phyloP scores from a whole-genome alignment of 169 alveolate genomes.

The Theileria annulata region DNA sequence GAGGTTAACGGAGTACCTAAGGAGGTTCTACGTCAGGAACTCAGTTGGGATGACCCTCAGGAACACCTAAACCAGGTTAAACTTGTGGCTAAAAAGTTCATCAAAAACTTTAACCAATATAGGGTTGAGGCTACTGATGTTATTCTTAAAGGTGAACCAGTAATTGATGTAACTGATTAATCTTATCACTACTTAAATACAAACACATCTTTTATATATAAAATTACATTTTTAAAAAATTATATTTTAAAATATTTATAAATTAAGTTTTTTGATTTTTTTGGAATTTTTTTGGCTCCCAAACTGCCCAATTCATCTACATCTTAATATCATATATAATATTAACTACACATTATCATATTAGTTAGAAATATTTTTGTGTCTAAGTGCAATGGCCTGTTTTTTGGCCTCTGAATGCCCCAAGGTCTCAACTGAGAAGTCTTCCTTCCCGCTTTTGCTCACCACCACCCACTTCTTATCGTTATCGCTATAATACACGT shows the following conservation, averaged over 20 bases:
- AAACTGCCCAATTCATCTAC: not conserved
- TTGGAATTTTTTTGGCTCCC: no score
- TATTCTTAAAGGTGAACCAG: slow-evolving; percentile 22
- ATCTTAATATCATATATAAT: not conserved
- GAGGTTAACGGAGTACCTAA: slow-evolving; percentile 82
- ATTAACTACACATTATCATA: not conserved
- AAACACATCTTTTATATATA: not conserved
- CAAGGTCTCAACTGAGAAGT: not conserved
- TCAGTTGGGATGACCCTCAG: slow-evolving; percentile 86
- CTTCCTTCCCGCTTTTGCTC: not conserved
- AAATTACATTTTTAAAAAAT: no score
- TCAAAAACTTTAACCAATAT: slow-evolving; percentile 76
- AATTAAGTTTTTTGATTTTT: no score
- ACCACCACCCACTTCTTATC: slow-evolving; percentile 17
- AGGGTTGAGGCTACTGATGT: slow-evolving; percentile 5
- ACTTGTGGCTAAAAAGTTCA: slow-evolving; percentile 80
- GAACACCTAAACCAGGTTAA: slow-evolving; percentile 72
- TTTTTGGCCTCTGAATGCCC: slow-evolving; percentile 7
- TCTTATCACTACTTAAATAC: not conserved
- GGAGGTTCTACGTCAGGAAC: slow-evolving; percentile 79
- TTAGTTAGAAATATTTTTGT: not conserved
- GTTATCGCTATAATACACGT: not conserved
- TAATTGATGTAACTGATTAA: not conserved
- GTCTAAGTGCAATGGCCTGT: slow-evolving; percentile 5
- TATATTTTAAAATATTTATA: no score